Evolutionary conservation across 352 stramenopile genomes (phyloP), one percentile per base, ranked within the genome.

Genomic region (Elongisporangium anandrum): DNA sequence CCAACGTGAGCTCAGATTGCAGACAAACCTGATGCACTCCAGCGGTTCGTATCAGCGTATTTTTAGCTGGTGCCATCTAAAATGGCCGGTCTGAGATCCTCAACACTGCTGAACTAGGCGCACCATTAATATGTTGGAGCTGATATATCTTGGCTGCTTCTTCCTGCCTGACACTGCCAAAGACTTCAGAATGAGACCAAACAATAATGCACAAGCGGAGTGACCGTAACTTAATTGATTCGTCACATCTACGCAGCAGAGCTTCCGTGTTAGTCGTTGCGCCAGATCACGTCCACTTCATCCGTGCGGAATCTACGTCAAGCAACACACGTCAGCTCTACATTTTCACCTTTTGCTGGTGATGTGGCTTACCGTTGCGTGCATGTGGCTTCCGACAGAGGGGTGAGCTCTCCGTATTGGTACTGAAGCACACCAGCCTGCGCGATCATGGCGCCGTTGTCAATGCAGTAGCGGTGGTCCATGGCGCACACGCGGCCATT

Each of bases 381-480:
- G 69, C 94, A 99, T 16, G 84, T 92, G 49, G 88, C 96, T 4
- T 99, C 97, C 20, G 92, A 64, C 23, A 99, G 58, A 3, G 85
- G 66, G 6, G 96, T 98, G 5, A 73, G 79, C 15, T 88, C 77
- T 41, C 97, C 95, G 72, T 98, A 97, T 72, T 99, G 95, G 62
- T 98, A 98, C 56, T 98, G 86, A 50, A 99, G 90, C 16, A 99
- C 97, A 20, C 97, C 98, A 17, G 97, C 98, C 77, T 99, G 97
- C 22, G 97, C 97, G 72, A 99, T 99, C 98, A 99, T 99, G 7
- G 96, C 97, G 8, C 98, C 98, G 72, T 99, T 99, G 79, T 99
- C 98, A 65, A 99, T 99, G 67, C 97, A 99, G 84, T 99, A 99
- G 59, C 93, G 89, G 52, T 99, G 90, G 77, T 99, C 97, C 97